These are phyloP conservation scores for Diutina rugosa DNA, from an alignment of 1,139 yeast species.

Conservation along the genomic window DNA sequence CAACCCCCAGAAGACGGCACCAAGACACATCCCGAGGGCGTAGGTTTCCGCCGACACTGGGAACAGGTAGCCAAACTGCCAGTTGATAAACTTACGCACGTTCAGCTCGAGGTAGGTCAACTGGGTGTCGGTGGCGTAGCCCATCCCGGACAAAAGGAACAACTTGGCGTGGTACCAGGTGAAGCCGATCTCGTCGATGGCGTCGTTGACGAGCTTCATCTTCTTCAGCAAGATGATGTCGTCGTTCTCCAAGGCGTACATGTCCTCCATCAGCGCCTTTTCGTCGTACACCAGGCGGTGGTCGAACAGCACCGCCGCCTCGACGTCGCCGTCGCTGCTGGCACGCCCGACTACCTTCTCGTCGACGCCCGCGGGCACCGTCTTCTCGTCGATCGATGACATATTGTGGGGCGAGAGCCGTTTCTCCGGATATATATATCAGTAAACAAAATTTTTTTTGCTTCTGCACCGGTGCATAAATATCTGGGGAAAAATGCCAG, in stretches of 20 bases:
- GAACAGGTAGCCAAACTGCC: constrained; percentile 24
- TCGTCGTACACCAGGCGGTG: constrained; percentile 1
- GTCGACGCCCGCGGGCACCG: neutral
- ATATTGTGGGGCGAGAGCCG: neutral
- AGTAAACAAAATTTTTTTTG: neutral
- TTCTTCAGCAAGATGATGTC: constrained; percentile 8
- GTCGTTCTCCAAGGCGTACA: neutral
- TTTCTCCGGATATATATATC: neutral
- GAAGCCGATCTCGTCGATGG: constrained; percentile 39
- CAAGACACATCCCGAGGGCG: constrained; percentile 3
- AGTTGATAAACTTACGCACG: constrained; percentile 27
- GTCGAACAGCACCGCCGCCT: neutral
- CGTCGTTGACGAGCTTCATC: constrained; percentile 28
- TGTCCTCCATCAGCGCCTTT: neutral
- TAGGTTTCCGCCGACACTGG: constrained; percentile 15
- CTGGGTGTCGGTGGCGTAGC: constrained; percentile 55
- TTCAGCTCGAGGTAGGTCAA: constrained; percentile 33
- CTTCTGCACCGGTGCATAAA: neutral
- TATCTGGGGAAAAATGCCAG: neutral
- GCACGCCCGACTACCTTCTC: neutral
- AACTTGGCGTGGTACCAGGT: constrained; percentile 33
- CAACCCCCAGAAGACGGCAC: constrained; percentile 1
- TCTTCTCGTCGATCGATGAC: neutral
- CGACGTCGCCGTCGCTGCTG: too few species aligned
- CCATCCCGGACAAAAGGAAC: constrained; percentile 42